phyloP scores from a whole-genome alignment of 192 early-diverging fungal species.

The Geosiphon pyriformis region DNA sequence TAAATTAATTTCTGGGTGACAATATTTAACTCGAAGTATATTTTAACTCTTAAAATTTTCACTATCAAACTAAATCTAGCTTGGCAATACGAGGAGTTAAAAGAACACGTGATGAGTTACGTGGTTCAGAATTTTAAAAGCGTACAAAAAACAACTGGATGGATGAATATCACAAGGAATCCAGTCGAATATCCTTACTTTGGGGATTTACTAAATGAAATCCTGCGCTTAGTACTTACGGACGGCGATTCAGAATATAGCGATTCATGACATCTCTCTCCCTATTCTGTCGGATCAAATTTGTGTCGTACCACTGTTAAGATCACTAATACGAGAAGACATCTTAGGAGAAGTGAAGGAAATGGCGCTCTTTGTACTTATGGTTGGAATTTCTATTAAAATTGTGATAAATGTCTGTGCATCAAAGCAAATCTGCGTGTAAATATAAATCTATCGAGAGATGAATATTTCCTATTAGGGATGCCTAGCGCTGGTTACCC shows the following conservation, averaged over 20 bases:
- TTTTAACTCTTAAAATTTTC: neutral
- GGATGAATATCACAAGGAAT: neutral
- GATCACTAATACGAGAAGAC: neutral
- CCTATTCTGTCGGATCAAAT: neutral
- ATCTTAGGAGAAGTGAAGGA: neutral
- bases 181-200: neutral
- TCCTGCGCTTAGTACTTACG: constrained; percentile 1
- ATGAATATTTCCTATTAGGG: too few relatives aligned
- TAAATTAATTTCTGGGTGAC: neutral
- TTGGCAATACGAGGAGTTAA: neutral
- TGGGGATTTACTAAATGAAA: constrained; percentile 3
- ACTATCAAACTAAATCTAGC: neutral
- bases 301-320: too few relatives aligned
- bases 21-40: too few relatives aligned
- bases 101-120: neutral
- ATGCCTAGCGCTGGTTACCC: too few relatives aligned
- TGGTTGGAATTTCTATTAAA: neutral
- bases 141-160: neutral
- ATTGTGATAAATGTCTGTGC: neutral
- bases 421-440: neutral
- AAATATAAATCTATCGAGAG: too few relatives aligned
- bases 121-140: neutral
- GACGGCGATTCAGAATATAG: constrained; percentile 17
- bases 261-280: neutral
- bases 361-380: neutral